Percentiles rank a stretch among this genome's conserved stretches.
Evolutionary conservation across 805 yeast species (phyloP).

Genomic region (Kuraishia piskuri): DNA sequence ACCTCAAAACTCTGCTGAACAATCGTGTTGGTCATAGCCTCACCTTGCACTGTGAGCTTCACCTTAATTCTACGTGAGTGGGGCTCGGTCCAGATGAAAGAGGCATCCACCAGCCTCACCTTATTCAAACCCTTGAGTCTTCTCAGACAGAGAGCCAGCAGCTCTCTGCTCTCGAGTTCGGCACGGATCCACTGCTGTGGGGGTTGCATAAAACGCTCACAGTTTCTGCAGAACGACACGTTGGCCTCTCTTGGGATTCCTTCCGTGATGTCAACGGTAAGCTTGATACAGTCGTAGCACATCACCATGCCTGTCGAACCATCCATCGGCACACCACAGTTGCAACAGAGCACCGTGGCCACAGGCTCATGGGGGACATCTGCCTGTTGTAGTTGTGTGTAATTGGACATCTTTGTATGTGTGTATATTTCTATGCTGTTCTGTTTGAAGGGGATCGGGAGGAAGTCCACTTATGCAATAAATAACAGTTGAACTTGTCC

Average conservation of each 20-base stretch:
- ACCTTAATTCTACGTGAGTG: conserved; percentile 92
- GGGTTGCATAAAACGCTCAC: conserved; percentile 93
- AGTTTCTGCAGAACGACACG: conserved; percentile 89
- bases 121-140: conserved; percentile 81
- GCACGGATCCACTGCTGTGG: conserved; percentile 92
- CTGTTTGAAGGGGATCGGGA: neutral
- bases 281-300: conserved; percentile 95
- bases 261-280: conserved; percentile 88
- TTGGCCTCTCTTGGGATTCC: conserved; percentile 94
- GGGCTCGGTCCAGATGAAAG: conserved; percentile 98
- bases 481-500: neutral
- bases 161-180: conserved; percentile 84
- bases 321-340: conserved; percentile 98
- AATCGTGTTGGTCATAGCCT: conserved; percentile 85
- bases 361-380: neutral
- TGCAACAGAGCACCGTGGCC: conserved; percentile 93
- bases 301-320: conserved; percentile 88
- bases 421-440: neutral
- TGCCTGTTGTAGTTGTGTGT: conserved; percentile 2
- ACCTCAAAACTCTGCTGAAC: conserved; percentile 93
- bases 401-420: conserved; percentile 3
- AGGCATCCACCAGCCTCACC: conserved; percentile 85
- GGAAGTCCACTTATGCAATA: neutral
- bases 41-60: conserved; percentile 92
- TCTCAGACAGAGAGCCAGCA: conserved; percentile 83